Evolutionary conservation across 1,139 yeast genomes (phyloP).

Genomic region (Pichia cactophila): DNA sequence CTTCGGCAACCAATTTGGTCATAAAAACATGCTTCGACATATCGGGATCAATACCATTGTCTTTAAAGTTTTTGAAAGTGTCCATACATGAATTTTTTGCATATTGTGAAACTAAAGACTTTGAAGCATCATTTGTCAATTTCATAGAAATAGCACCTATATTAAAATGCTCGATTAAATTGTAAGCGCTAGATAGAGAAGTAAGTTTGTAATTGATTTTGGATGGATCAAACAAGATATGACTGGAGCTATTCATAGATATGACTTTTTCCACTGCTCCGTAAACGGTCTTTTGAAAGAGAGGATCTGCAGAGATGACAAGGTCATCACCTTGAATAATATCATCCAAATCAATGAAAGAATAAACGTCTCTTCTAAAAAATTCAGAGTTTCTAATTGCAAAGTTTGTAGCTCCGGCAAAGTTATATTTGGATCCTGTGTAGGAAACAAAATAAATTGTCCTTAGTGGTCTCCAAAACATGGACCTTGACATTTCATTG

Average conservation of each 20-base stretch:
- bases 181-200: constrained; percentile 54
- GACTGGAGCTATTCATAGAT: constrained; percentile 32
- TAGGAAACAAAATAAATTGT: constrained; percentile 78
- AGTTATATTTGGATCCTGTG: constrained; percentile 77
- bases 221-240: constrained; percentile 10
- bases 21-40: constrained; percentile 53
- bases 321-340: constrained; percentile 59
- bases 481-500: constrained; percentile 55
- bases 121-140: constrained; percentile 27
- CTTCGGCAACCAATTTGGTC: constrained; percentile 47
- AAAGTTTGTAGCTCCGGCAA: constrained; percentile 82
- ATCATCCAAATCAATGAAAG: constrained; percentile 73
- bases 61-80: constrained; percentile 48
- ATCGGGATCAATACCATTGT: constrained; percentile 41
- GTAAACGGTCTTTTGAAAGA: constrained; percentile 41
- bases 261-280: constrained; percentile 34
- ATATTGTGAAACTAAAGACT: constrained; percentile 29
- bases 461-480: constrained; percentile 79
- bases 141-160: constrained; percentile 62
- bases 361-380: constrained; percentile 54
- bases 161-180: constrained; percentile 58
- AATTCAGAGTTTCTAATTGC: constrained; percentile 50
- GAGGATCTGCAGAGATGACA: constrained; percentile 58
- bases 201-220: constrained; percentile 24
- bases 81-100: constrained; percentile 63